phyloP scores from a whole-genome alignment of 2,329 filamentous ascomycete genomes.

The Aureobasidium sp. region DNA sequence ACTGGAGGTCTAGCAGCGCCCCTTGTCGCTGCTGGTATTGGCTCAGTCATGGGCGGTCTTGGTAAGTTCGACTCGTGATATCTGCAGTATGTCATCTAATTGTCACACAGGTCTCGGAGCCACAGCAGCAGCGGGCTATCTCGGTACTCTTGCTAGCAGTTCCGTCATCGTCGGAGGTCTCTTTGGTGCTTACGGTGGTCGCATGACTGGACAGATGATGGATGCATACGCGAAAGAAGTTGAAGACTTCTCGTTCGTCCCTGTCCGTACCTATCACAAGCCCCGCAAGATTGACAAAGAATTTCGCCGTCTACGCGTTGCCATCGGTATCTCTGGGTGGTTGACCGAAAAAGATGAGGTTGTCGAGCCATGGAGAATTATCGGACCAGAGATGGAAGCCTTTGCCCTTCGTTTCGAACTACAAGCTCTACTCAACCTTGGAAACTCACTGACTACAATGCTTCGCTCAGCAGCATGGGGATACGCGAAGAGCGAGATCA shows the following conservation, averaged over 20 bases:
- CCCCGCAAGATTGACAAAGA: constrained; percentile 44
- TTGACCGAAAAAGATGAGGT: constrained; percentile 63
- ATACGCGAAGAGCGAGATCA: constrained; percentile 63
- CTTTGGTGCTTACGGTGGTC: constrained; percentile 84
- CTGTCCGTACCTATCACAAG: constrained; percentile 53
- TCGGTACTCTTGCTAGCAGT: constrained; percentile 74
- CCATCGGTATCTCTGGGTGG: constrained; percentile 78
- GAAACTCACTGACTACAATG: constrained; percentile 66
- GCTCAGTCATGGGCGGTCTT: constrained; percentile 66
- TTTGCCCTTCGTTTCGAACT: constrained; percentile 82
- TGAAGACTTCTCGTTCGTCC: constrained; percentile 79
- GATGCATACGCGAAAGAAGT: constrained; percentile 78
- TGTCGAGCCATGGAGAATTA: constrained; percentile 64
- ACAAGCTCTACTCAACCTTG: constrained; percentile 67
- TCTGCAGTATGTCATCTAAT: not conserved
- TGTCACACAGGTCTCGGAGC: constrained; percentile 53
- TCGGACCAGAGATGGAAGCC: constrained; percentile 65
- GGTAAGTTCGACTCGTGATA: not conserved
- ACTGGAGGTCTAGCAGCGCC: constrained; percentile 73
- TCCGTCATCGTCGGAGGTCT: constrained; percentile 71
- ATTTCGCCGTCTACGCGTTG: constrained; percentile 55
- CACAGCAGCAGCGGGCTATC: constrained; percentile 64
- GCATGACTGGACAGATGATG: constrained; percentile 78
- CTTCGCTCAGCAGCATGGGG: constrained; percentile 76
- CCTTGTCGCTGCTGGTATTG: constrained; percentile 69